Percentiles rank a stretch among this genome's conserved stretches.
phyloP scores from a whole-genome alignment of 306 rosid genomes.

The Quercus ilex region DNA sequence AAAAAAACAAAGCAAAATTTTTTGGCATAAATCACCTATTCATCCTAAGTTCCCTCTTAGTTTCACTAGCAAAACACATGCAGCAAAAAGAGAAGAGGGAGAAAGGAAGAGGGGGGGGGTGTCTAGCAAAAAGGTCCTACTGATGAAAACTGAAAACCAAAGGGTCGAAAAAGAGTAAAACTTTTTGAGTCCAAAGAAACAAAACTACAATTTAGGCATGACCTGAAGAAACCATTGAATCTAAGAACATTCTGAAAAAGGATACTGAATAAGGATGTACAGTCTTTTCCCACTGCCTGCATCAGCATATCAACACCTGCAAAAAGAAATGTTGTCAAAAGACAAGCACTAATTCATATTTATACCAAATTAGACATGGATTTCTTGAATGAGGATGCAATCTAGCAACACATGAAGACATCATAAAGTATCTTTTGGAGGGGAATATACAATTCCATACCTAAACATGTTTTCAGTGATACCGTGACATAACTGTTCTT shows the following conservation, averaged over 20 bases:
- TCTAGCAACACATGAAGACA: not conserved
- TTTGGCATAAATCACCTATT: not conserved
- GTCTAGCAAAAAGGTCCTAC: not conserved
- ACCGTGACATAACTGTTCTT: not conserved
- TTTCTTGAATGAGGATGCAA: not conserved
- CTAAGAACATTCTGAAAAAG: constrained; percentile 33
- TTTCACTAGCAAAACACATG: not conserved
- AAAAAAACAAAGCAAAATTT: not conserved
- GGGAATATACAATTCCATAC: not conserved
- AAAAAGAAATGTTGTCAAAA: not conserved
- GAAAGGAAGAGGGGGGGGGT: no score
- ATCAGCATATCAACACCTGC: constrained; percentile 89
- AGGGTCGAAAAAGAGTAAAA: not conserved
- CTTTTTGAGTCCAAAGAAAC: not conserved
- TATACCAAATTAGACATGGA: not conserved
- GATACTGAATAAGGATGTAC: constrained; percentile 94
- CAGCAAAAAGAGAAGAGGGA: not conserved
- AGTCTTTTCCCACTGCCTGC: constrained; percentile 95
- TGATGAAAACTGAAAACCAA: not conserved
- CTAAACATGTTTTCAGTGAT: not conserved
- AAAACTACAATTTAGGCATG: not conserved
- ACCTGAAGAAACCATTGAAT: constrained; percentile 3
- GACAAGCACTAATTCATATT: not conserved
- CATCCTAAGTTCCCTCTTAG: not conserved
- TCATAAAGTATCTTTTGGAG: not conserved